A percentile compares a stretch with the other conserved stretches of the same genome.
Evolutionary conservation across 2,329 filamentous ascomycete genomes (phyloP).

Genomic region (Alternaria brassicae): DNA sequence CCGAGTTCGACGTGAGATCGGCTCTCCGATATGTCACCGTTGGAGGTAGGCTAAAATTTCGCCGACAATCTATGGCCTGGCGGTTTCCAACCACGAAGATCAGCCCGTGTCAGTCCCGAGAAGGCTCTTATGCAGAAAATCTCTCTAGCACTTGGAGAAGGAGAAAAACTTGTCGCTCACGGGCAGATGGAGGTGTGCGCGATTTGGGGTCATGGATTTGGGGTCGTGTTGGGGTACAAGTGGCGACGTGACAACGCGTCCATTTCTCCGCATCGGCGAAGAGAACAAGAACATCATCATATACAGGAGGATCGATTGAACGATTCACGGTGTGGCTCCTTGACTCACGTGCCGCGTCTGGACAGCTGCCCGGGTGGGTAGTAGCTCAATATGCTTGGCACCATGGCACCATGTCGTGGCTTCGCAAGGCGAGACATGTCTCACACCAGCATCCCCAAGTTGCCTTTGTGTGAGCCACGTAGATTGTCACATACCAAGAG

Average conservation of each 20-base stretch:
- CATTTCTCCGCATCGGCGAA: constrained; percentile 12
- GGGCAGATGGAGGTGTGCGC: constrained; percentile 7
- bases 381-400: background rate
- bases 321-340: constrained; percentile 2
- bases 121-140: constrained; percentile 5
- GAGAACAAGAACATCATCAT: constrained; percentile 2
- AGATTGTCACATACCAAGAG: constrained; percentile 15
- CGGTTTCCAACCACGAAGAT: constrained; percentile 20
- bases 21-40: constrained; percentile 26
- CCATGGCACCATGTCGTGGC: background rate
- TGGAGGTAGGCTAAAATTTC: constrained; percentile 17
- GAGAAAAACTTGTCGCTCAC: constrained; percentile 3
- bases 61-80: constrained; percentile 16
- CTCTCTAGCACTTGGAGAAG: constrained; percentile 6
- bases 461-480: constrained; percentile 15
- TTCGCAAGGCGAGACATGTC: constrained; percentile 16
- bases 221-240: constrained; percentile 1
- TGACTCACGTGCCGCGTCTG: background rate
- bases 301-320: constrained; percentile 3
- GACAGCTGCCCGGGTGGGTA: background rate
- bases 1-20: constrained; percentile 11
- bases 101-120: constrained; percentile 15
- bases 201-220: constrained; percentile 5
- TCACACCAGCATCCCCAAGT: constrained; percentile 7
- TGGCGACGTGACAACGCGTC: constrained; percentile 16